Evolutionary conservation across 345 rosid species (phyloP).

Genomic region (Populus nigra): DNA sequence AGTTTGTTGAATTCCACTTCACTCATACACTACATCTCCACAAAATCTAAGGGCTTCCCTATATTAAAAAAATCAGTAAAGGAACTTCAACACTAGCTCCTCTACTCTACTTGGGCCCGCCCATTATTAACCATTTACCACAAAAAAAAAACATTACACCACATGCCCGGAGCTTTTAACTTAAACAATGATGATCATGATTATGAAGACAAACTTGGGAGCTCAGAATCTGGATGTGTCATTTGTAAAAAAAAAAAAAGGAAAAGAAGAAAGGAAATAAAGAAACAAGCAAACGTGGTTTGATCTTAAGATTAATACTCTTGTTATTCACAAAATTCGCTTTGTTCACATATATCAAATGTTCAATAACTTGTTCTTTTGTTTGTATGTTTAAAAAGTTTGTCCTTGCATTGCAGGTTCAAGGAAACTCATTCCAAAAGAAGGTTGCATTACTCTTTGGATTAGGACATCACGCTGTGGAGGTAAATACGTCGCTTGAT

Average conservation of each 20-base stretch:
- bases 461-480: conserved; percentile 53
- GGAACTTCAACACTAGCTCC: too few relatives aligned
- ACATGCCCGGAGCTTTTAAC: too few relatives aligned
- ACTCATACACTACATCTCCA: too few relatives aligned
- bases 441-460: conserved; percentile 87
- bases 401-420: conserved; percentile 51
- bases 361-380: neutral
- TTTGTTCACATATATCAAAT: neutral
- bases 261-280: neutral
- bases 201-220: neutral
- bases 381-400: conserved; percentile 1
- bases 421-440: conserved; percentile 96
- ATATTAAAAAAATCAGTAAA: too few relatives aligned
- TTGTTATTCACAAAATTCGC: neutral
- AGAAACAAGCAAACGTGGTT: neutral
- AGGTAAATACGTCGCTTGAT: conserved; percentile 51
- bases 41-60: too few relatives aligned
- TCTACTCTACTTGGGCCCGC: too few relatives aligned
- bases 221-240: neutral
- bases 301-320: neutral
- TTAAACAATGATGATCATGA: too few relatives aligned
- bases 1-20: too few relatives aligned
- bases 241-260: neutral
- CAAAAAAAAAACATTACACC: too few relatives aligned
- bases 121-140: too few relatives aligned